Evolutionary conservation across 164 flowering plant genomes (phyloP).

Genomic region (Tetrastigma voinierianum): DNA sequence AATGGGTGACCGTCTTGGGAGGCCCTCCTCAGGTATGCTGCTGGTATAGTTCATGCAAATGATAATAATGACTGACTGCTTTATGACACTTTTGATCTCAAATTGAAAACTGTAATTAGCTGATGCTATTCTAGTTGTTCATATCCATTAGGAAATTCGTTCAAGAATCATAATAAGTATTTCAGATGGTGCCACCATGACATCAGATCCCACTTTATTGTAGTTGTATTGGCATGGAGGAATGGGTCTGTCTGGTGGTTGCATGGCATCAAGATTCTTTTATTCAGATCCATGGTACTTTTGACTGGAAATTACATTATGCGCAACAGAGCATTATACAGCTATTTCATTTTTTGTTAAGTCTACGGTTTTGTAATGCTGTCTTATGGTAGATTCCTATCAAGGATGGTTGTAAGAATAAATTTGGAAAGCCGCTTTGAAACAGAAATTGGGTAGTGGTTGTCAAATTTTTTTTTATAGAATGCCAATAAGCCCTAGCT

Average conservation of each 20-base stretch:
- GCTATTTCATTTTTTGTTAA: not conserved
- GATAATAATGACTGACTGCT: too few species aligned
- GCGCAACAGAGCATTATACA: not conserved
- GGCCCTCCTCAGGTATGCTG: conserved; percentile 41
- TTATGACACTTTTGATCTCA: not conserved
- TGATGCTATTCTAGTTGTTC: not conserved
- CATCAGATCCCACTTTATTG: not conserved
- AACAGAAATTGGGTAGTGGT: not conserved
- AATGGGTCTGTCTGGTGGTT: too few species aligned
- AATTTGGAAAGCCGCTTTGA: not conserved
- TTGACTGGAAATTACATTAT: not conserved
- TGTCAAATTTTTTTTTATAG: not conserved
- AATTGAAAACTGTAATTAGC: not conserved
- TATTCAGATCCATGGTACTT: too few species aligned
- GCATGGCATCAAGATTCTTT: too few species aligned
- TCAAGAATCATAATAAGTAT: too few species aligned
- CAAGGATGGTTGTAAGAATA: not conserved
- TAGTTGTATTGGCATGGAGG: not conserved
- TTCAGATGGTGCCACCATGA: too few species aligned
- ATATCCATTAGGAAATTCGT: too few species aligned
- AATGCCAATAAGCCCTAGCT: too few species aligned
- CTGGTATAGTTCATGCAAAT: not conserved
- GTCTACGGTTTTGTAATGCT: not conserved
- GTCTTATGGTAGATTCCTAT: not conserved
- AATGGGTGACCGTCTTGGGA: conserved; percentile 37